Conservation (phyloP, 1,284 basidiomycete species). For the Ustilago tritici region DNA sequence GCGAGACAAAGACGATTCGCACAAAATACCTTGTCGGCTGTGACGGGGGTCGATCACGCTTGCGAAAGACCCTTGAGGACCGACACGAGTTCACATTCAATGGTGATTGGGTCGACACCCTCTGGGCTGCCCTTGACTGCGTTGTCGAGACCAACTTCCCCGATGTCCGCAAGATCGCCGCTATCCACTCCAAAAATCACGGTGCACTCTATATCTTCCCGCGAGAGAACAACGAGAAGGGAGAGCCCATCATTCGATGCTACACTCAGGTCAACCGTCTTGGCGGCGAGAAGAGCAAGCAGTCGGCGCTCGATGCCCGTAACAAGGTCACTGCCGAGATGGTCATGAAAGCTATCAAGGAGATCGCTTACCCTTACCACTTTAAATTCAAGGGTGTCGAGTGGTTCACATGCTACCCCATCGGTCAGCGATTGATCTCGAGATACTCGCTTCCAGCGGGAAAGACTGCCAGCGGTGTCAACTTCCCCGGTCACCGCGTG, state of each 20-base stretch:
- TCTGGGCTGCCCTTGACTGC: slow-evolving; percentile 66
- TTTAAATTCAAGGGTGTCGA: slow-evolving; percentile 70
- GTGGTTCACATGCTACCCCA: slow-evolving; percentile 71
- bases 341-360: slow-evolving; percentile 69
- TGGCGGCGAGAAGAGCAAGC: slow-evolving; percentile 58
- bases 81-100: slow-evolving; percentile 56
- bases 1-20: slow-evolving; percentile 63
- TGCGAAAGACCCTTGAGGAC: slow-evolving; percentile 67
- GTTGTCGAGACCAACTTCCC: slow-evolving; percentile 67
- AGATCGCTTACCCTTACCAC: slow-evolving; percentile 71
- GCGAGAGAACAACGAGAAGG: slow-evolving; percentile 68
- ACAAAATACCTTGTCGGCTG: slow-evolving; percentile 71
- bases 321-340: slow-evolving; percentile 69
- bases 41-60: slow-evolving; percentile 69
- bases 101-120: slow-evolving; percentile 67
- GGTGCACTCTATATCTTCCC: slow-evolving; percentile 70
- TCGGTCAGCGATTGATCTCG: slow-evolving; percentile 60
- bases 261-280: slow-evolving; percentile 69
- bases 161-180: slow-evolving; percentile 66
- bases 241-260: slow-evolving; percentile 68
- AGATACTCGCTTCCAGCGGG: slow-evolving; percentile 59
- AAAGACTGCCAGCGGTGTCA: slow-evolving; percentile 21
- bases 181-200: slow-evolving; percentile 65
- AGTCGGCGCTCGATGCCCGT: slow-evolving; percentile 55
- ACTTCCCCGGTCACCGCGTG: slow-evolving; percentile 64